Base-by-base conservation (phyloP, 2,329 filamentous ascomycete species). In the Hypoxylon sp. region DNA sequence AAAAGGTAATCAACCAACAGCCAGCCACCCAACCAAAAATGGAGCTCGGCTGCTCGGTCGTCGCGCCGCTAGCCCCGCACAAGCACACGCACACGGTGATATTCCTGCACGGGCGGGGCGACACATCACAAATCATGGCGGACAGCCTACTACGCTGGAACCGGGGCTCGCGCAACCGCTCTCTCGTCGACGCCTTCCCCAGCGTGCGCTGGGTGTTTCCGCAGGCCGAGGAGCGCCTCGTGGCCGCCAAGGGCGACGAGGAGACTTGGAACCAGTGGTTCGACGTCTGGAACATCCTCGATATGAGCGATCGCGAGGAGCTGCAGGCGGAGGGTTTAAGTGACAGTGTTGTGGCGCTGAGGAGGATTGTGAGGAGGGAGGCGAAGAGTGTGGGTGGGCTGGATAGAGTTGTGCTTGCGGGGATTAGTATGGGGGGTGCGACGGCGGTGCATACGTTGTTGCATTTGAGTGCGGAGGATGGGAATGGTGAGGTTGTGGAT, bases 161-260 rank as follows among this genome's bases (percentile, higher is more conserved):
- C 21, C 70, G 60, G 36, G 76, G 79, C 65, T 80, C 80, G 0
- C 64, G 60, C 5, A 63, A 70, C n/a, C 76, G 69, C 17, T 77
- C 75, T 2, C 79, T 85, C 1, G 51, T 74, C 21, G 77, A 81
- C 5, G 68, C 73, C 5, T 82, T 85, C 41, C 83, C 84, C 1
- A 79, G 79, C 9, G 79, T 85, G 73, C 79, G 82, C 45, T 86
- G 83, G 81, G 82, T 86, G 2, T 86, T 86, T 57, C 83, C 84
- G 9, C 79, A 80, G 60, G 82, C 83, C 1, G 80, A 80, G 10
- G 21, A 73, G 36, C 73, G 75, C 57, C 43, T 74, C 53, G 71
- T 75, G 49, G 76, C 78, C 58, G 53, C 67, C 52, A 49, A 68
- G 36, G 71, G 72, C 52, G 73, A n/a, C n/a, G n/a, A n/a, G n/a